These are phyloP conservation scores for Didymella pinodella DNA, from an alignment of 2,329 filamentous ascomycete species.

Conservation along the genomic window DNA sequence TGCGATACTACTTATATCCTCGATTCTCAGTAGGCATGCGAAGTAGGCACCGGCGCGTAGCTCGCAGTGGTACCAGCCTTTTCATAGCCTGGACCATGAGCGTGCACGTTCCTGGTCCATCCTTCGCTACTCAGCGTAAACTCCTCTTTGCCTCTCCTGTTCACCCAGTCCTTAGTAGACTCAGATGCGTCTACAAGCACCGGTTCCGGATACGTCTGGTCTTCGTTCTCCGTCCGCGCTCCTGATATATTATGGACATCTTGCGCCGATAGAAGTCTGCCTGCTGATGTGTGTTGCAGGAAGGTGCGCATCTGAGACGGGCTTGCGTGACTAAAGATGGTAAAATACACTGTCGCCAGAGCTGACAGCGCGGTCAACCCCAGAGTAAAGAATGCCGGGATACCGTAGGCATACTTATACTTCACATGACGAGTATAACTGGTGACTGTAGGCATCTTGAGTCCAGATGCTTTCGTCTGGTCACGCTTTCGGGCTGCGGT, in stretches of 20 bases:
- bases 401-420: conserved; percentile 1
- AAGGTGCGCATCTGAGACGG: conserved; percentile 1
- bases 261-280: not conserved
- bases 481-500: conserved; percentile 45
- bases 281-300: not conserved
- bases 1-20: not conserved
- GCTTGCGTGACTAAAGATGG: not conserved
- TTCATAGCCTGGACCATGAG: not conserved
- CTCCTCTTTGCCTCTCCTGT: not conserved
- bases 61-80: not conserved
- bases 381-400: not conserved
- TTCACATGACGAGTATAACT: not conserved
- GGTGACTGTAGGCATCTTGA: not conserved
- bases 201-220: not conserved
- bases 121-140: not conserved
- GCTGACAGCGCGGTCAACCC: not conserved
- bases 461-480: not conserved
- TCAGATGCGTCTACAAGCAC: not conserved
- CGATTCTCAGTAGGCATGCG: not conserved
- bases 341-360: not conserved
- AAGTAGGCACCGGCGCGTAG: not conserved
- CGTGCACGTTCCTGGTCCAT: not conserved
- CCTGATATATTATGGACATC: rapidly evolving
- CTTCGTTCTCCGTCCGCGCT: not conserved
- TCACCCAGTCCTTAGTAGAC: not conserved